Evolutionary conservation across 163 green algal species (phyloP).

Genomic region (Smithsoniella earleae): DNA sequence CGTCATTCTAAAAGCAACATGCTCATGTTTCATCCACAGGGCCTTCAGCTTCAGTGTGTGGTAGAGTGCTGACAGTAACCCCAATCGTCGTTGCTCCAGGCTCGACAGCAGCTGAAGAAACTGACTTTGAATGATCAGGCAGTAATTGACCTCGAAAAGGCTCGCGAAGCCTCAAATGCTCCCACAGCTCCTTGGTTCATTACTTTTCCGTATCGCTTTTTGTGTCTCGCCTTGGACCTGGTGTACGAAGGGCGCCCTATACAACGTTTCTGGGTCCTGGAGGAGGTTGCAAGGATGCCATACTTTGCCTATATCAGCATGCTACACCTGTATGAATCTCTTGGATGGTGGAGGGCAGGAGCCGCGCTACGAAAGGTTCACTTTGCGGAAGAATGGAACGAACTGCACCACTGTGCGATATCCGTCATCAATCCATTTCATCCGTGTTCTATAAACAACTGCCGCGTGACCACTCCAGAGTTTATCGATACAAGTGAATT

Average conservation of each 20-base stretch:
- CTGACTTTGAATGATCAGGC: conserved; percentile 54
- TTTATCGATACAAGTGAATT: neutral
- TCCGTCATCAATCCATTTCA: neutral
- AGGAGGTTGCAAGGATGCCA: conserved; percentile 87
- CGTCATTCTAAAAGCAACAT: neutral
- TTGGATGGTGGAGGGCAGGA: conserved; percentile 72
- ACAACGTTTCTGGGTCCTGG: conserved; percentile 52
- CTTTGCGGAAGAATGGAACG: conserved; percentile 91
- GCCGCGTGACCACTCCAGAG: neutral
- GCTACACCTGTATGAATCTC: conserved; percentile 90
- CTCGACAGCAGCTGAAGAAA: conserved; percentile 36
- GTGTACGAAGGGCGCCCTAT: conserved; percentile 55
- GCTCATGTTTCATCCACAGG: too few relatives aligned
- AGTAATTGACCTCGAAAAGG: conserved; percentile 57
- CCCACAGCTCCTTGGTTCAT: conserved; percentile 43
- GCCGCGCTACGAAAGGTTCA: conserved; percentile 48
- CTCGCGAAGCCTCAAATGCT: conserved; percentile 35
- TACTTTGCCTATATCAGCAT: conserved; percentile 89
- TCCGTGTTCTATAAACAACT: neutral
- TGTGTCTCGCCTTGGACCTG: conserved; percentile 68
- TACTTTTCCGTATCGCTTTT: conserved; percentile 45
- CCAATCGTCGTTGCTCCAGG: too few relatives aligned
- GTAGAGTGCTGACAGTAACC: too few relatives aligned
- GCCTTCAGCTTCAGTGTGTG: too few relatives aligned
- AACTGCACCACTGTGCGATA: conserved; percentile 61